Base-by-base conservation (phyloP, 2,329 filamentous ascomycete species). In the Colletotrichum horii region DNA sequence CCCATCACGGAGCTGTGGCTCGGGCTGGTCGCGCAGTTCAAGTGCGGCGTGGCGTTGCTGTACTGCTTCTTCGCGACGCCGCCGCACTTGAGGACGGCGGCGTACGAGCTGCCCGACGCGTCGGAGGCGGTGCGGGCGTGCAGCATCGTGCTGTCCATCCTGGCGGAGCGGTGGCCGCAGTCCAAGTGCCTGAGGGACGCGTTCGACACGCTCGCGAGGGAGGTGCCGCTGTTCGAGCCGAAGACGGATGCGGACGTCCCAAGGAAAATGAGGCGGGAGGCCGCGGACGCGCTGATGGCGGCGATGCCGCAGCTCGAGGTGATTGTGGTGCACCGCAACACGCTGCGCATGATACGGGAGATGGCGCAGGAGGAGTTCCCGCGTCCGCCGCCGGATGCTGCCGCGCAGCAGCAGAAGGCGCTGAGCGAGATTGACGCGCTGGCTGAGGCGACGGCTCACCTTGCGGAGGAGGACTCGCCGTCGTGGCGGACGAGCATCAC, bases 21-120 rank as follows among this genome's bases (percentile, higher is more conserved):
- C 3, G 79, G 80, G 4, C 76, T 82, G 1, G 70, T 83, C 1
- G 77, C 79, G 6, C 81, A 82, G 73, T 85, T 84, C 70, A 81
- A 84, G 72, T 83, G 80, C 6, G 83, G 83, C 11, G 79, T 84
- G 2, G 82, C 83, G 1, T 79, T 85, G 3, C 70, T 85, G 6
- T 84, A 84, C 74, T 84, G 83, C 75, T 83, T 83, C 76, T 84
- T 79, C 76, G 81, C 82, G 19, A 83, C 82, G 9, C 82, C 83
- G 5, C 81, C 80, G 1, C 75, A 80, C 30, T 77, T 78, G 8
- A 74, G 82, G 65, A 81, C 81, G 1, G 78, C 80, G 2, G 82
- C 79, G 16, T 84, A 81, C 43, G 76, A 80, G 55, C 78, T 79
- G 0, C 76, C 79, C 0, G 81, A 82, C 15, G 82, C 84, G 0